phyloP scores from a whole-genome alignment of 306 rosid species.

The Cyclanthera cordifolia region DNA sequence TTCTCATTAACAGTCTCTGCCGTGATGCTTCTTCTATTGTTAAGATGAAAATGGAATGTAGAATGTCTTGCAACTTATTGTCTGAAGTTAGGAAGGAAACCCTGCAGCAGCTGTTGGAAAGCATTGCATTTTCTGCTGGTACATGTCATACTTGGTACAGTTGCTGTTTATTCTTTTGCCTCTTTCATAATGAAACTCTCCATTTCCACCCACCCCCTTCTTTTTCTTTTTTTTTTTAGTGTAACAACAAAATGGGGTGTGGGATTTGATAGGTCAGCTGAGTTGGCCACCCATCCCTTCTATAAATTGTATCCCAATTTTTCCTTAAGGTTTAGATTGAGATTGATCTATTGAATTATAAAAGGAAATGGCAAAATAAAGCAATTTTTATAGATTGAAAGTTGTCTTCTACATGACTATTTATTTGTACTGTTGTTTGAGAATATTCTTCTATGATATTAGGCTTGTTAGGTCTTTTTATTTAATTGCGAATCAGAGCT shows the following conservation, averaged over 20 bases:
- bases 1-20: not conserved
- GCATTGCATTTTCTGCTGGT: slow-evolving; percentile 3
- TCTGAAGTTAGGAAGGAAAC: not conserved
- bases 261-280: too few relatives aligned
- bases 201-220: not conserved
- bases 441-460: too few relatives aligned
- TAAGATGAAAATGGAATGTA: not conserved
- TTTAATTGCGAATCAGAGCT: too few relatives aligned
- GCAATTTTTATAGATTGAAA: too few relatives aligned
- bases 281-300: too few relatives aligned
- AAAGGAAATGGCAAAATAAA: slow-evolving; percentile 5
- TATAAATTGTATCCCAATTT: slow-evolving; percentile 7
- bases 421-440: too few relatives aligned
- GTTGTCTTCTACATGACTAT: too few relatives aligned
- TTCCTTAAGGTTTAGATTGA: not conserved
- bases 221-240: not conserved
- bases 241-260: too few relatives aligned
- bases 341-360: slow-evolving; percentile 6
- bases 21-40: not conserved
- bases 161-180: slow-evolving; percentile 11
- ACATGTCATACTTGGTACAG: not conserved
- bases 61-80: not conserved
- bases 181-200: slow-evolving; percentile 5
- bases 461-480: too few relatives aligned
- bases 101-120: slow-evolving; percentile 3